phyloP scores from a whole-genome alignment of 352 stramenopile genomes.

The Pythium diclinum region DNA sequence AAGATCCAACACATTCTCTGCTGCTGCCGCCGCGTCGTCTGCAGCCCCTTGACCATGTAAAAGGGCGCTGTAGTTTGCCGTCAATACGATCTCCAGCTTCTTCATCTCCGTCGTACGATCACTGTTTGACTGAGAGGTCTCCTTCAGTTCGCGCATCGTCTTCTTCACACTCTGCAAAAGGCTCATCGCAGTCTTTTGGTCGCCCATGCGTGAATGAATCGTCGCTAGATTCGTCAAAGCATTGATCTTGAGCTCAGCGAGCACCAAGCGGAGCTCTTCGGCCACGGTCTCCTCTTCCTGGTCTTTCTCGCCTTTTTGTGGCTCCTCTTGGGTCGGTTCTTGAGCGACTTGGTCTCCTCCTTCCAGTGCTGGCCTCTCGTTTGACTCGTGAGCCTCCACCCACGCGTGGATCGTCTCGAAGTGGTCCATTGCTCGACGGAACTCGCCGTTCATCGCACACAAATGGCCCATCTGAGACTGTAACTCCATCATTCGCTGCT shows the following conservation, averaged over 20 bases:
- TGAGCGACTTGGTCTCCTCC: neutral
- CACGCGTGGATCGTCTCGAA: slow-evolving; percentile 27
- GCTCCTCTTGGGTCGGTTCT: neutral
- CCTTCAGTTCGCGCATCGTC: slow-evolving; percentile 7
- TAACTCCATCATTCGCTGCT: slow-evolving; percentile 22
- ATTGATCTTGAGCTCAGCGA: slow-evolving; percentile 31
- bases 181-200: slow-evolving; percentile 35
- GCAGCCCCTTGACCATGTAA: slow-evolving; percentile 35
- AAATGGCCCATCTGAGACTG: slow-evolving; percentile 39
- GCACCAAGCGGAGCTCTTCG: slow-evolving; percentile 18
- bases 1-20: slow-evolving; percentile 28
- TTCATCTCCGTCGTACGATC: neutral
- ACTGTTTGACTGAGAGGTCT: no score
- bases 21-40: slow-evolving; percentile 34
- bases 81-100: slow-evolving; percentile 30
- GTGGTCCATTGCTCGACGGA: slow-evolving; percentile 31
- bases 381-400: neutral
- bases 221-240: slow-evolving; percentile 40
- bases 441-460: slow-evolving; percentile 34
- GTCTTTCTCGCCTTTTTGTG: neutral
- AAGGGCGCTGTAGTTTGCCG: slow-evolving; percentile 46
- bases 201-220: slow-evolving; percentile 31
- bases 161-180: slow-evolving; percentile 42
- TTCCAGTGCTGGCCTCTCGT: neutral
- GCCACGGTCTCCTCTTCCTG: neutral